phyloP scores from a whole-genome alignment of 148 eudicot genomes.

The Rhododendron ferrugineum region DNA sequence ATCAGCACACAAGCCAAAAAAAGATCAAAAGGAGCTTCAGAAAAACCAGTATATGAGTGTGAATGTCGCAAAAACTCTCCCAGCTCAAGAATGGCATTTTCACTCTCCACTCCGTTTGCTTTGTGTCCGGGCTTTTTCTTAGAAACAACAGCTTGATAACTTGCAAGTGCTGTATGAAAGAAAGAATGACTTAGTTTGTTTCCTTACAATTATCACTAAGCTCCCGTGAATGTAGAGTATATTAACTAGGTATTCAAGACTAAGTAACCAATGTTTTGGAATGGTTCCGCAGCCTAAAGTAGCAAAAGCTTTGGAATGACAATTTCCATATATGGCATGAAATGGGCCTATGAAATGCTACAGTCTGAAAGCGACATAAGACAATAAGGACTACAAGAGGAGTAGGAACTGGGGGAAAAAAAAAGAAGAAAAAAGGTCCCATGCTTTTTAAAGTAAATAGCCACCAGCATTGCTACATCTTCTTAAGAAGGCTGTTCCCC shows the following conservation, averaged over 20 bases:
- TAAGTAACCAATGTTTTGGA: background rate
- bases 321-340: background rate
- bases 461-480: background rate
- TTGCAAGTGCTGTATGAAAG: constrained; percentile 61
- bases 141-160: constrained; percentile 52
- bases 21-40: background rate
- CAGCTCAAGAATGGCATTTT: constrained; percentile 36
- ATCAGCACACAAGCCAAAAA: background rate
- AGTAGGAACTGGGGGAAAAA: background rate
- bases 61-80: constrained; percentile 68
- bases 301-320: background rate
- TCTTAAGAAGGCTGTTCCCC: background rate
- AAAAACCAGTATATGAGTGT: constrained; percentile 72
- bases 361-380: background rate
- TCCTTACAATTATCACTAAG: constrained; percentile 7
- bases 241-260: background rate
- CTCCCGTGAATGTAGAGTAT: background rate
- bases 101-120: constrained; percentile 27
- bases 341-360: background rate
- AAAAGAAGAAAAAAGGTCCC: background rate
- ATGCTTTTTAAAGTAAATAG: background rate
- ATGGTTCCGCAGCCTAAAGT: background rate
- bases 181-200: constrained; percentile 8
- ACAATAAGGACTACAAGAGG: background rate
- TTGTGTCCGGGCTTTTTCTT: constrained; percentile 26